Evolutionary conservation across 73 alveolate species (phyloP), one percentile per base, ranked within the genome.

Genomic region (Paramecium biaurelia): DNA sequence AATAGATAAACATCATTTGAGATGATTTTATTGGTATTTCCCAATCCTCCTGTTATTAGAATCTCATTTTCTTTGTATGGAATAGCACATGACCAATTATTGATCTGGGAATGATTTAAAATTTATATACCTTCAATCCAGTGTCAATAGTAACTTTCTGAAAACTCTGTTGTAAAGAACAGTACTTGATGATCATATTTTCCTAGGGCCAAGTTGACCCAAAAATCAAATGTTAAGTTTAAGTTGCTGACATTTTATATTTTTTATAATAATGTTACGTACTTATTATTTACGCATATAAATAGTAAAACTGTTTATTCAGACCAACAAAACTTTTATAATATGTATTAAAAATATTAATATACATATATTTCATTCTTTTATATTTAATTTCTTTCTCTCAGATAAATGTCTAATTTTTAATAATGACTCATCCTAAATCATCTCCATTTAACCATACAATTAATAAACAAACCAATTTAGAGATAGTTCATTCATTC

Each of bases 381-480:
- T 38, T 12, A 67, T 18, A n/a, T 43, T 42, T 10, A 79, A 45
- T 79, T 79, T 30, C 18, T 45, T 79, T 79, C 74, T 79, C n/a
- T 89, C 92, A 6, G 94, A 85, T 41, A 89, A 38, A 30, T 89
- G 92, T 11, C 30, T 82, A 43, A 37, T 24, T 42, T 56, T 7
- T 1, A 58, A 70, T 24, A 45, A 53, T 42, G 26, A 23, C 14
- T 28, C 21, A 72, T 89, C 92, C 15, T 76, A 63, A 43, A 70
- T 18, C 10, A 76, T 59, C 35, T 89, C 94, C 28, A 89, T 76
- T 28, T 43, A 30, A 21, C 92, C 94, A 89, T 70, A 89, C 4
- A 72, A 32, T 38, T 41, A 21, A 89, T 70, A 89, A 5, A 72
- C 57, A 32, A 89, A 89, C 94, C 94, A 89, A 59, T 89, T 89